A percentile compares a stretch with the other conserved stretches of the same genome.
These are phyloP conservation scores for Chionographis japonica DNA, from an alignment of 106 monocot genomes.

Conservation along the genomic window DNA sequence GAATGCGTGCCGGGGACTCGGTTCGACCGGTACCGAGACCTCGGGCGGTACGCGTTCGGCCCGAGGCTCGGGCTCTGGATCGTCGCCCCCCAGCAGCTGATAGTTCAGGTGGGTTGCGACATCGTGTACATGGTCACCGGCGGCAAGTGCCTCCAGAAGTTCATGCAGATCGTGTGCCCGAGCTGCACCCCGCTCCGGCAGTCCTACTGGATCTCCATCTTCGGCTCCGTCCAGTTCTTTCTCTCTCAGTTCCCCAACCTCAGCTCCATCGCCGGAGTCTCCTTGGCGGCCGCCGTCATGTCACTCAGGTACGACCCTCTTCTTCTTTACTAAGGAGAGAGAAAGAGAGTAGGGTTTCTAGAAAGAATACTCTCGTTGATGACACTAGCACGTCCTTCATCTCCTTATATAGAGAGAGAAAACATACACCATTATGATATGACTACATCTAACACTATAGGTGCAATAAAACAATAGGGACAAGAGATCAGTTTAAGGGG, in stretches of 20 bases:
- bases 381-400: too few species aligned
- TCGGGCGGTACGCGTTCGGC: conserved; percentile 37
- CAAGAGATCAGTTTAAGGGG: too few species aligned
- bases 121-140: conserved; percentile 52
- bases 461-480: too few species aligned
- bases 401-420: too few species aligned
- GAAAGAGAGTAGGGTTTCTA: too few species aligned
- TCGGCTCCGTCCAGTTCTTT: conserved; percentile 27
- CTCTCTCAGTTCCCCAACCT: conserved; percentile 36
- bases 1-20: conserved; percentile 34
- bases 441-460: too few species aligned
- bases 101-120: conserved; percentile 26
- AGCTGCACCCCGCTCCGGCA: not conserved
- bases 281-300: conserved; percentile 33
- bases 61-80: conserved; percentile 32
- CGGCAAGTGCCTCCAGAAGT: conserved; percentile 35
- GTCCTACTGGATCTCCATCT: conserved; percentile 34
- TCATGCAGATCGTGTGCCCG: conserved; percentile 5
- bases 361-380: too few species aligned
- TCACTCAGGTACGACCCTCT: conserved; percentile 18
- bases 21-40: conserved; percentile 37
- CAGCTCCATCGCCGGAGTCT: conserved; percentile 25
- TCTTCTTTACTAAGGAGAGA: too few species aligned
- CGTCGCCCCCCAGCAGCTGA: conserved; percentile 38
- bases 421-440: too few species aligned